Evolutionary conservation across 257 asterid genomes (phyloP).

Genomic region (Fraxinus cuspidata): DNA sequence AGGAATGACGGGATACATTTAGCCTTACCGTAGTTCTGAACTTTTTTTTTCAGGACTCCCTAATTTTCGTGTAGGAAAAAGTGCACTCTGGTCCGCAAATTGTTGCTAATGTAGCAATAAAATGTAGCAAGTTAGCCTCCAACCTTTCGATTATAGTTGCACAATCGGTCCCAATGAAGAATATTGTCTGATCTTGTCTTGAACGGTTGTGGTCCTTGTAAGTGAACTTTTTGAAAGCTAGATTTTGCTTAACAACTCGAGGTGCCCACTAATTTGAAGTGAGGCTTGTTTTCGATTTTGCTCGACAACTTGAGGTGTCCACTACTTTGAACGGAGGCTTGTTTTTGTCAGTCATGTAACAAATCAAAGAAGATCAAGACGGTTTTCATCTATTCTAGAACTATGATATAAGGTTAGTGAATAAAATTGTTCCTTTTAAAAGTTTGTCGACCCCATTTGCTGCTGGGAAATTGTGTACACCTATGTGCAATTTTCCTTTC

Average conservation of each 20-base stretch:
- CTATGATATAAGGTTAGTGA: no score
- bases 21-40: neutral
- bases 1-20: slow-evolving; percentile 13
- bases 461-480: no score
- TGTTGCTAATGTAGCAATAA: neutral
- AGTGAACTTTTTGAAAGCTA: neutral
- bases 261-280: no score
- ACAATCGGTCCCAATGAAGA: neutral
- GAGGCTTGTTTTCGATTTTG: no score
- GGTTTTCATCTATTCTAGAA: neutral
- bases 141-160: neutral
- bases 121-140: neutral
- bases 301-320: no score
- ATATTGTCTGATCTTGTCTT: neutral
- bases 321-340: no score
- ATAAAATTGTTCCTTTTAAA: no score
- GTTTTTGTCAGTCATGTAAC: no score
- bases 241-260: neutral
- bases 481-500: no score
- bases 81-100: neutral
- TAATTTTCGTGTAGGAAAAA: neutral
- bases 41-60: neutral
- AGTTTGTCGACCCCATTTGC: no score
- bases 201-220: no score
- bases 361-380: neutral